phyloP scores from a whole-genome alignment of 1,284 basidiomycete species.

The Malassezia sympodialis region DNA sequence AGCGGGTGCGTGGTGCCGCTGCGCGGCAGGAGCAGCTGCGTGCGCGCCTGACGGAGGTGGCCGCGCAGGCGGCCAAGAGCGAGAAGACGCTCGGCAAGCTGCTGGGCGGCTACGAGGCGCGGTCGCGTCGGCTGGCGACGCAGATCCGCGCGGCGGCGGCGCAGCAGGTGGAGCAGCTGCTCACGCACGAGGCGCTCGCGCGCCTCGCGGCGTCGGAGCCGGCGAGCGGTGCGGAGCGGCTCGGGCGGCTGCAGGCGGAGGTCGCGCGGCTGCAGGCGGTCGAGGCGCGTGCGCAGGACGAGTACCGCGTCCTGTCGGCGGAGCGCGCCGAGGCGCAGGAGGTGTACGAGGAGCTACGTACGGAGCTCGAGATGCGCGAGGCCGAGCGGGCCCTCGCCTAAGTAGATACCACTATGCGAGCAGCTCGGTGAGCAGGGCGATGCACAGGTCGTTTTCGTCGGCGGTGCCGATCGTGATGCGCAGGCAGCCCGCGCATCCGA shows the following conservation, averaged over 20 bases:
- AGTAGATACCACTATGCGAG: conserved; percentile 14
- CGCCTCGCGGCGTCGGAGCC: conserved; percentile 30
- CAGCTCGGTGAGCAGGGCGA: conserved; percentile 31
- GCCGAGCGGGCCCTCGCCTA: conserved; percentile 21
- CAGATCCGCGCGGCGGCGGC: conserved; percentile 21
- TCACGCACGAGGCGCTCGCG: conserved; percentile 30
- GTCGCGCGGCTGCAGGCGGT: conserved; percentile 27
- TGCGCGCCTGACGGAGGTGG: conserved; percentile 70
- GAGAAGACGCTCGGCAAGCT: conserved; percentile 84
- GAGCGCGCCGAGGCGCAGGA: conserved; percentile 24
- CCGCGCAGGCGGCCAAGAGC: conserved; percentile 66
- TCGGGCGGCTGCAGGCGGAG: conserved; percentile 29
- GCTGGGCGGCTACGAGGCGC: conserved; percentile 78
- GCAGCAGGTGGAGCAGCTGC: conserved; percentile 21
- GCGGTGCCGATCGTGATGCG: conserved; percentile 80
- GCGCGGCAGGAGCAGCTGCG: conserved; percentile 65
- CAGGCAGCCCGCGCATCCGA: conserved; percentile 76
- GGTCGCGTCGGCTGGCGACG: conserved; percentile 62
- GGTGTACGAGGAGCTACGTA: conserved; percentile 30
- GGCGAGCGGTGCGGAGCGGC: conserved; percentile 27
- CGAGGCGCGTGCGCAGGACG: conserved; percentile 29
- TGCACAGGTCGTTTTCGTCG: conserved; percentile 55
- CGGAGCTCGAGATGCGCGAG: conserved; percentile 42
- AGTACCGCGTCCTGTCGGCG: conserved; percentile 28
- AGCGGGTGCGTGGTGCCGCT: neutral